Percentiles rank a stretch among this genome's conserved stretches.
These are phyloP conservation scores for Boletus pseudo-olivaceus DNA, from an alignment of 768 basidiomycete genomes.

Conservation along the genomic window DNA sequence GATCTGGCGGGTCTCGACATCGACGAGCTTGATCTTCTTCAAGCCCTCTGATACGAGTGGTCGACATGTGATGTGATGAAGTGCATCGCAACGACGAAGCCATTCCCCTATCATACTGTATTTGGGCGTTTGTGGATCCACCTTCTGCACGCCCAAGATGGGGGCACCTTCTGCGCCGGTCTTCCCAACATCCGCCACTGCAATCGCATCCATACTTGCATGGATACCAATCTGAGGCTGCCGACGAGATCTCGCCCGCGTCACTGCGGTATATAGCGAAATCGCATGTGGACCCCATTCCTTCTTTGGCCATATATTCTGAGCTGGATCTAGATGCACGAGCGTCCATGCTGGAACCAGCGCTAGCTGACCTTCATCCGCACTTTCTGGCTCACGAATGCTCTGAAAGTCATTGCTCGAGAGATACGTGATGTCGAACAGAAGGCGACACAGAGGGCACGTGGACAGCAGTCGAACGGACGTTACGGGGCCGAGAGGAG, in stretches of 20 bases:
- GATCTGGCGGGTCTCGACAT: conserved; percentile 8
- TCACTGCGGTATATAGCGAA: neutral
- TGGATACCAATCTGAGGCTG: conserved; percentile 4
- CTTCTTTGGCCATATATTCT: neutral
- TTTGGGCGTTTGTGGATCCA: neutral
- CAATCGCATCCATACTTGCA: neutral
- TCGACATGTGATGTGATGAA: conserved; percentile 4
- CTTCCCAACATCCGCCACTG: neutral
- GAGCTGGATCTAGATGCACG: neutral
- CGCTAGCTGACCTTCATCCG: neutral
- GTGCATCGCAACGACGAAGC: conserved; percentile 5
- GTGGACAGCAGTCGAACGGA: conserved; percentile 7
- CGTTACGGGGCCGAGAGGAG: neutral
- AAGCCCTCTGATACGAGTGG: conserved; percentile 4
- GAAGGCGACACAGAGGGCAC: conserved; percentile 10
- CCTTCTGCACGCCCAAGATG: conserved; percentile 4
- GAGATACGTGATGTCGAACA: conserved; percentile 7
- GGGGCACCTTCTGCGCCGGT: neutral
- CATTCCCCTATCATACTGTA: conserved; percentile 4
- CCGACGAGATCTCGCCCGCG: neutral
- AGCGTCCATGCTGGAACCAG: neutral
- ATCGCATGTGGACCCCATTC: neutral
- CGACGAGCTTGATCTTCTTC: conserved; percentile 5
- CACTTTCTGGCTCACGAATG: neutral
- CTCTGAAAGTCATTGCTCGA: neutral